Evolutionary conservation across 352 stramenopile species (phyloP), one percentile per base, ranked within the genome.

Genomic region (Phytophthora fragariaefolia): DNA sequence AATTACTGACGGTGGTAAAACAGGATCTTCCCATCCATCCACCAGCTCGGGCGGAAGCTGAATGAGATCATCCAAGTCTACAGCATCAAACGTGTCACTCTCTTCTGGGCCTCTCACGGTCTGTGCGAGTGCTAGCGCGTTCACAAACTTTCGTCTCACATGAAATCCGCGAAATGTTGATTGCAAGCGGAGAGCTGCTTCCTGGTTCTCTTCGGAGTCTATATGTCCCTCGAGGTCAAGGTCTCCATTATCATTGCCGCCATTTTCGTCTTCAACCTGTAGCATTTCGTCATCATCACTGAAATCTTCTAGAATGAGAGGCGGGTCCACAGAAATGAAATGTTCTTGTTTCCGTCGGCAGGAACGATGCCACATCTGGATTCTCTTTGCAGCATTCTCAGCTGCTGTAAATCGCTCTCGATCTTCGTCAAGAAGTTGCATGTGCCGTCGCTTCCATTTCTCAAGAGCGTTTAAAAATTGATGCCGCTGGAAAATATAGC

Each of bases 121-220:
- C 6, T 78, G 73, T 1, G 81, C 83, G 26, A 90, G 61, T 20
- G 80, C 79, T 8, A 93, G 49, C 6, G 85, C 85, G 24, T 86
- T 79, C 17, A 76, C 72, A 55, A 90, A 90, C 56, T 89, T 91
- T 7, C 80, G 74, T 4, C 85, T 80, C 5, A 91, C 77, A 45
- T 83, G 69, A 53, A 90, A 91, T 8, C 85, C 85, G 20, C 85
- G 79, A 49, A 87, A 91, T n/a, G 76, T 80, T 3, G 85, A 91
- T 62, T 93, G 85, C 15, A 93, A 69, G 12, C 79, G 53, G 40
- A 66, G 76, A 10, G 81, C 85, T 3, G 85, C 85, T 12, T 69
- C 49, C 3, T 68, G 68, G 38, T n/a, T 67, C 30, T 32, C 42
- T 3, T 24, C 2, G 15, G 40, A 61, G n/a, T 59, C 40, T 18